Evolutionary conservation across 495 filamentous ascomycete genomes (phyloP), one percentile per base, ranked within the genome.

Genomic region (Opeltia flavorubescens): DNA sequence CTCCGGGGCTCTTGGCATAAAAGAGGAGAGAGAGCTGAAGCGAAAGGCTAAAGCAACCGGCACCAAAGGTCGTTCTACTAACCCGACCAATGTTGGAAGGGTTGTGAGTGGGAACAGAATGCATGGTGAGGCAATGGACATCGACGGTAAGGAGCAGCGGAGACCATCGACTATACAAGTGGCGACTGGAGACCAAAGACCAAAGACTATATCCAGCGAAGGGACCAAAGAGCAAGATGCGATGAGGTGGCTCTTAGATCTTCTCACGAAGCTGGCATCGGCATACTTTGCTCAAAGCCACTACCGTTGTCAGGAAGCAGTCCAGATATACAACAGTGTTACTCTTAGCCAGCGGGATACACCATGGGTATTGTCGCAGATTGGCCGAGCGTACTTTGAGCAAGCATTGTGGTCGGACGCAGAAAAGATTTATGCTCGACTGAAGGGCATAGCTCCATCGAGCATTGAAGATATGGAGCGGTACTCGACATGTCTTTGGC

Each of bases 401-500:
- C 81, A 85, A 61, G 80, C 81, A 1, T 72, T 80, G 57, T 95
- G 95, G 55, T 62, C 68, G 1, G 85, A 94, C 40, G 86, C 91
- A 4, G 89, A 94, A 55, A 86, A 83, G 54, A 78, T 77, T 53
- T 98, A 93, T 61, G 65, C 76, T 31, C 75, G 80, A 35, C 72
- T 95, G 27, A 81, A 82, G 48, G 68, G 76, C 30, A 66, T 89
- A 39, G 78, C 83, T 21, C 88, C 87, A 5, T 81, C 84, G 3
- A 77, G 83, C 17, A 69, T 88, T 39, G 82, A 89, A 52, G 89
- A 94, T 56, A 95, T 95, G 89, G 91, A 98, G 56, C 80, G 94
- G 18, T 98, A 91, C 61, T 95, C 89, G 3, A 96, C 93, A 11
- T 78, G 89, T n/a, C 76, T 98, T 6, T 98, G 91, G 91, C 86